Percentiles rank a stretch among this genome's conserved stretches.
phyloP scores from a whole-genome alignment of 2,329 filamentous ascomycete genomes.

The Sporothrix inflata region DNA sequence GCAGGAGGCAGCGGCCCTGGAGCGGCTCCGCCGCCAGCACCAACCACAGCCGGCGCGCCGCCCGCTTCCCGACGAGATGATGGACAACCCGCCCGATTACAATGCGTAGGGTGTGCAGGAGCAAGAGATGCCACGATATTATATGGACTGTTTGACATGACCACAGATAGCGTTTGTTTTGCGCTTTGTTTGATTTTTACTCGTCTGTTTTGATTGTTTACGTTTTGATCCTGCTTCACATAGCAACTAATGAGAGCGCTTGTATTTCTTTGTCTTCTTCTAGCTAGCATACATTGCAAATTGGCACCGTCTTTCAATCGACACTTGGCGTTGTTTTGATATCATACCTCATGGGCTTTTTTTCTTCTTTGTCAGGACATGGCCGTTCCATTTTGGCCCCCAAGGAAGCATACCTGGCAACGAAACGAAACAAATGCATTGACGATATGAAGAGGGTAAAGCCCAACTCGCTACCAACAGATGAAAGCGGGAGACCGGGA shows the following conservation, averaged over 20 bases:
- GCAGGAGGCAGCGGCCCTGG: neutral
- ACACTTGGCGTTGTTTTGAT: neutral
- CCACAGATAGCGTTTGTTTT: neutral
- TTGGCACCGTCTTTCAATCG: neutral
- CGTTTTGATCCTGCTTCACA: neutral
- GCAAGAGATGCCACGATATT: neutral
- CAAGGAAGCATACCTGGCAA: neutral
- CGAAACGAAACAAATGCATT: neutral
- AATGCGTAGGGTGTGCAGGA: neutral
- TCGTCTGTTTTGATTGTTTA: neutral
- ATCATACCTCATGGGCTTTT: neutral
- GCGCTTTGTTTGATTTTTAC: neutral
- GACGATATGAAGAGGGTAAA: neutral
- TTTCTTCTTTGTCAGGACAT: neutral
- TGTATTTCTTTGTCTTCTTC: neutral
- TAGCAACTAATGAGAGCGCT: neutral
- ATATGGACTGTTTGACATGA: neutral
- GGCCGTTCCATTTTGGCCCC: neutral
- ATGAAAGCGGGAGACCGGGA: neutral
- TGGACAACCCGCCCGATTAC: constrained; percentile 25
- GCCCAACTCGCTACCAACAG: no score
- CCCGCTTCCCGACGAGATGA: constrained; percentile 7
- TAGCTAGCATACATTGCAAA: neutral
- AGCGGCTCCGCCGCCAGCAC: neutral
- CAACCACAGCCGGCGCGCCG: neutral